phyloP scores from a whole-genome alignment of 306 rosid genomes.

The Luffa acutangula region DNA sequence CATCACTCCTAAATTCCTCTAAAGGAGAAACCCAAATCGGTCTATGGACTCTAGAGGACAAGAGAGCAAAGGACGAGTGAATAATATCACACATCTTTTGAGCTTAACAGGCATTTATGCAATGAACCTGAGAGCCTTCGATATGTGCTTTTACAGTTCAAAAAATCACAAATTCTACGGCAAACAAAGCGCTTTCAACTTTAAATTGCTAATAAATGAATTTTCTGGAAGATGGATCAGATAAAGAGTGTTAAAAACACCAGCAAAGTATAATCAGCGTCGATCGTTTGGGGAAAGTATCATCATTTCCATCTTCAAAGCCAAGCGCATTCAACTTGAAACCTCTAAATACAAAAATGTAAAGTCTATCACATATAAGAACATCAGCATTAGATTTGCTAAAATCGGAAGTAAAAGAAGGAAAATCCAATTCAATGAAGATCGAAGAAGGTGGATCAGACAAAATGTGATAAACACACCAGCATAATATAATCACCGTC shows the following conservation, averaged over 20 bases:
- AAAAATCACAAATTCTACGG: neutral
- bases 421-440: neutral
- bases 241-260: neutral
- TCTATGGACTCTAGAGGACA: conserved; percentile 17
- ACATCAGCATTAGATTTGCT: neutral
- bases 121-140: conserved; percentile 60
- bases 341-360: neutral
- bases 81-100: conserved; percentile 60
- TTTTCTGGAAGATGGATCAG: neutral
- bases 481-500: neutral
- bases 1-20: conserved; percentile 26
- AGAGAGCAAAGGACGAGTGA: conserved; percentile 18
- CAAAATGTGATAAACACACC: neutral
- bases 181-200: neutral
- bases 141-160: conserved; percentile 33
- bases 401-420: neutral
- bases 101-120: conserved; percentile 31
- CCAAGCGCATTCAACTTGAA: neutral
- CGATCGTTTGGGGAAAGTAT: conserved; percentile 11
- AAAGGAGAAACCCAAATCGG: neutral
- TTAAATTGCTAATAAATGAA: too few species aligned
- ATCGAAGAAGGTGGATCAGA: neutral
- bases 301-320: neutral
- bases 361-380: neutral
- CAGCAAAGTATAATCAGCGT: conserved; percentile 9